Evolutionary conservation across 2,329 filamentous ascomycete species (phyloP).

Genomic region (Lasiodiplodia theobromae): DNA sequence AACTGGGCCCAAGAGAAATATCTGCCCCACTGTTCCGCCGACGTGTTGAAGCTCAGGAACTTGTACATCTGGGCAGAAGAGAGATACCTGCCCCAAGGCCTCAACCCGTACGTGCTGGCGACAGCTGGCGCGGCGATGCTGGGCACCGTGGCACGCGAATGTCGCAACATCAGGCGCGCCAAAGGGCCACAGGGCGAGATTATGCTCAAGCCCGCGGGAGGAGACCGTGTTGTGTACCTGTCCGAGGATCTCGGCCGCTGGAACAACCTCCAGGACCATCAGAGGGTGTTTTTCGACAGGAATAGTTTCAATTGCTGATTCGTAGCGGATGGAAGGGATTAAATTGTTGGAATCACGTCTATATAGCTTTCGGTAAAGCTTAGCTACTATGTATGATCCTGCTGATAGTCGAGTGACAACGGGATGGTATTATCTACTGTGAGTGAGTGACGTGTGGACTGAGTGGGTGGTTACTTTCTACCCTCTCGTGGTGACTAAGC

Average conservation of each 20-base stretch:
- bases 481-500: no score
- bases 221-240: background rate
- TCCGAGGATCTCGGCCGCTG: background rate
- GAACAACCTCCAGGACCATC: background rate
- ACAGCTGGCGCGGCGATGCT: constrained; percentile 41
- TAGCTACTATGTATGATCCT: no score
- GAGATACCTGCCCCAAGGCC: constrained; percentile 42
- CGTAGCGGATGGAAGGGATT: no score
- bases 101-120: constrained; percentile 43
- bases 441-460: no score
- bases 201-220: background rate
- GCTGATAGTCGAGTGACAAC: no score
- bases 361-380: no score
- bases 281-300: background rate
- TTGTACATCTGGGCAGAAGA: constrained; percentile 41
- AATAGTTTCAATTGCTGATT: background rate
- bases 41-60: constrained; percentile 29
- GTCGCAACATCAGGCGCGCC: background rate
- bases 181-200: background rate
- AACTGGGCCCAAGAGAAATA: constrained; percentile 43
- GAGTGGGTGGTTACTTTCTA: no score
- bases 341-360: no score
- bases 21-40: constrained; percentile 38
- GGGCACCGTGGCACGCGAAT: constrained; percentile 41
- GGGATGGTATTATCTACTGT: no score